Conservation (phyloP, 106 monocot genomes). For the Amphibolis antarctica region DNA sequence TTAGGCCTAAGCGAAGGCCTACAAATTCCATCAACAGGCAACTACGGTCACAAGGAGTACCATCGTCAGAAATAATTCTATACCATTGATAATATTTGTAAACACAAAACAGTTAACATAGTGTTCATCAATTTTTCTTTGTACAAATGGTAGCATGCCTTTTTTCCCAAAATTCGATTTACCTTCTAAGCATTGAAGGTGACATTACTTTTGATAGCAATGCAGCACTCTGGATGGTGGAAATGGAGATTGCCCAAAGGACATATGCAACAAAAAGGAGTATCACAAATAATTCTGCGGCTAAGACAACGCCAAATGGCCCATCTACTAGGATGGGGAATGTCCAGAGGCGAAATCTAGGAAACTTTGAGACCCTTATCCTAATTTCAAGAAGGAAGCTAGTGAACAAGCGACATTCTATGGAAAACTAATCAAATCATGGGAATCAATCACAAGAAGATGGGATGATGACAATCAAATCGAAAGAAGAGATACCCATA, state of each 20-base stretch:
- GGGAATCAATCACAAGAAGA: not conserved
- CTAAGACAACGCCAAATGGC: constrained; percentile 83
- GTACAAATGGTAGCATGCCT: no score
- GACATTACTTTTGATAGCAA: constrained; percentile 6
- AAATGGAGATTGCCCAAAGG: constrained; percentile 33
- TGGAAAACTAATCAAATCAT: not conserved
- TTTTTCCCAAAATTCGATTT: not conserved
- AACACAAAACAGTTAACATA: no score
- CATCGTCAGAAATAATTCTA: no score
- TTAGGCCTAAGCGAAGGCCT: constrained; percentile 44
- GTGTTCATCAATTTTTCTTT: no score
- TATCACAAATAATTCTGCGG: constrained; percentile 69
- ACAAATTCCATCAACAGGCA: constrained; percentile 28
- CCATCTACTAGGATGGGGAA: constrained; percentile 75
- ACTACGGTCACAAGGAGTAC: constrained; percentile 24
- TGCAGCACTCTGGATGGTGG: constrained; percentile 5
- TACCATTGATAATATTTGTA: no score
- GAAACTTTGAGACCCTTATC: constrained; percentile 32
- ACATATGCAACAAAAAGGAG: constrained; percentile 49
- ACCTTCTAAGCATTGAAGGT: constrained; percentile 32
- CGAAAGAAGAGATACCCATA: constrained; percentile 22
- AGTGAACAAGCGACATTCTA: not conserved
- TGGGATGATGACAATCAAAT: not conserved
- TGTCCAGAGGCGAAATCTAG: constrained; percentile 59
- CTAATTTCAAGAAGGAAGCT: constrained; percentile 11